A percentile compares a stretch with the other conserved stretches of the same genome.
phyloP scores from a whole-genome alignment of 345 rosid species.

The Ceriops tagal region DNA sequence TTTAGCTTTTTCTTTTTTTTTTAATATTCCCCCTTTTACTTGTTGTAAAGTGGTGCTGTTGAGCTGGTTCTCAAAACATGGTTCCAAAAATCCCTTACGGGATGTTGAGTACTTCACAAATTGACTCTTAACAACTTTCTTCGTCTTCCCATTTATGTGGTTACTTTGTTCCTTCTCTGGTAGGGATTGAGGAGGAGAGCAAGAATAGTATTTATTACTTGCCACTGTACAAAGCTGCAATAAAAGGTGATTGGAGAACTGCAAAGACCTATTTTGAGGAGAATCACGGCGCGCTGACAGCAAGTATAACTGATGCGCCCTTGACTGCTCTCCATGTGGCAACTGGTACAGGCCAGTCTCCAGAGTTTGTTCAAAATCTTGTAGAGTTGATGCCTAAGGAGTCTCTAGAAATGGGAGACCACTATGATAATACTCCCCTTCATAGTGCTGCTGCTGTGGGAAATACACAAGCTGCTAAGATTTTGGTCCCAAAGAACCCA shows the following conservation, averaged over 20 bases:
- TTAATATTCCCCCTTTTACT: too few species aligned
- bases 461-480: neutral
- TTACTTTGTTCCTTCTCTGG: too few species aligned
- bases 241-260: neutral
- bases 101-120: too few species aligned
- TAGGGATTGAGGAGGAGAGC: too few species aligned
- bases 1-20: too few species aligned
- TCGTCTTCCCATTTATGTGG: too few species aligned
- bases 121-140: too few species aligned
- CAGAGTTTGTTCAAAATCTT: constrained; percentile 7
- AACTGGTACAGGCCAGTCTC: neutral
- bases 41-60: too few species aligned
- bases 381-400: neutral
- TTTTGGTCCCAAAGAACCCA: neutral
- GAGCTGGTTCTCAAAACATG: too few species aligned
- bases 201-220: neutral
- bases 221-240: neutral
- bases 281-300: neutral
- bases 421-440: neutral
- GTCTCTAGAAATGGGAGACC: neutral
- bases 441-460: constrained; percentile 12
- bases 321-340: constrained; percentile 17
- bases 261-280: neutral
- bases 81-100: too few species aligned
- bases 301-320: neutral